Evolutionary conservation across 192 early-diverging fungal genomes (phyloP), one percentile per base, ranked within the genome.

Genomic region (Globomyces pollinis-pini): DNA sequence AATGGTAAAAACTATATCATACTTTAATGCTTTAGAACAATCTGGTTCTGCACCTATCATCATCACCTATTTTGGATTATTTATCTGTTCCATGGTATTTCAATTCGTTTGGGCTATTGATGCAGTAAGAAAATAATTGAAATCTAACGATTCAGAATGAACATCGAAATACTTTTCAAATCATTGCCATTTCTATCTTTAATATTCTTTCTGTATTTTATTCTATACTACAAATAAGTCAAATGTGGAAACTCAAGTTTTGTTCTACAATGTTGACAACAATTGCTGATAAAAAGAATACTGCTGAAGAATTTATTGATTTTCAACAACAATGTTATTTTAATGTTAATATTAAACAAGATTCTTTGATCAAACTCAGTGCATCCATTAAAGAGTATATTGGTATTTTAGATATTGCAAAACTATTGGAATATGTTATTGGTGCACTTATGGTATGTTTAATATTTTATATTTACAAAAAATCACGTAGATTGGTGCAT

Each of bases 61-160:
- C 38, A 47, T 51, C 5, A 59, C 61, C 0, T 69, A 69, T 55
- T 69, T 69, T 56, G 36, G 50, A 9, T 39, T 69, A 12, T 69
- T 69, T 36, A 57, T 69, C 15, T 43, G 65, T 24, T 62, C 32
- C 6, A 15, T 65, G 47, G n/a, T 63, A 13, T 69, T 65, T 53
- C 68, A 69, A 39, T 59, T 58, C 3, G 49, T 31, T 16, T 24
- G 57, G 1, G 60, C 68, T 32, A 39, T 23, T n/a, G 68, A 69
- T 38, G 68, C 68, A n/a, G n/a, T n/a, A n/a, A n/a, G n/a, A n/a
- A n/a, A n/a, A n/a, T n/a, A n/a, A n/a, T n/a, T n/a, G n/a, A n/a
- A n/a, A n/a, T n/a, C n/a, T n/a, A n/a, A n/a, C n/a, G n/a, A n/a
- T n/a, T n/a, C n/a, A n/a, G 21, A 53, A 57, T 24, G n/a, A 56